Percentiles rank a stretch among this genome's conserved stretches.
Evolutionary conservation across 768 basidiomycete genomes (phyloP).

Genomic region (Lactarius tabidus): DNA sequence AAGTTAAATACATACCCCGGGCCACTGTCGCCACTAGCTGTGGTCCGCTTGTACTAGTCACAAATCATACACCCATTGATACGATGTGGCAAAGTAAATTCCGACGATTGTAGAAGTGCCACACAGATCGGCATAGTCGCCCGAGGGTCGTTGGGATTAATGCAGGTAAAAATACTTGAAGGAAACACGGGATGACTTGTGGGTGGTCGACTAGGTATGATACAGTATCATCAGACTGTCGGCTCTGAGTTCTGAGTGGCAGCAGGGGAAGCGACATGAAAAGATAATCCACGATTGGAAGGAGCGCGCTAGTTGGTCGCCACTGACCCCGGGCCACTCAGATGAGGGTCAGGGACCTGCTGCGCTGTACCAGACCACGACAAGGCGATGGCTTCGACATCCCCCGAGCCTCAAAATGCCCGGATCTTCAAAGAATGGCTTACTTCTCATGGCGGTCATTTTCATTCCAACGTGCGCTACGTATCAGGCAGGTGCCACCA

Average conservation of each 20-base stretch:
- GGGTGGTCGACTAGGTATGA: neutral
- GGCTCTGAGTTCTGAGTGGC: no score
- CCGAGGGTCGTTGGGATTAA: neutral
- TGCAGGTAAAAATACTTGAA: no score
- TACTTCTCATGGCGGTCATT: conserved; percentile 42
- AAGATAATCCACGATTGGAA: no score
- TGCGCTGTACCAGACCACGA: neutral
- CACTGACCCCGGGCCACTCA: neutral
- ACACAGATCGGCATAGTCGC: neutral
- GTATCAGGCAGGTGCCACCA: conserved; percentile 40
- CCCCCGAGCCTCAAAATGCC: conserved; percentile 25
- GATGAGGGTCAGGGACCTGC: neutral
- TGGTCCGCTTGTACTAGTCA: neutral
- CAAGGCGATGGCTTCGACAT: neutral
- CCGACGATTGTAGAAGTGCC: neutral
- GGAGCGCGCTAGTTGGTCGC: neutral
- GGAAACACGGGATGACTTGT: no score
- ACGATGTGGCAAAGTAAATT: neutral
- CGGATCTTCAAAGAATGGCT: conserved; percentile 50
- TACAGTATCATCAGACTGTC: no score
- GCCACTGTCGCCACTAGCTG: neutral
- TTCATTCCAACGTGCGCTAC: conserved; percentile 47
- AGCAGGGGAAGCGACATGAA: no score
- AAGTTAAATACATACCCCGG: neutral
- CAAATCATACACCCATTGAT: neutral